Evolutionary conservation across 2,329 filamentous ascomycete genomes (phyloP), one percentile per base, ranked within the genome.

Genomic region (Trichophyton verrucosum): DNA sequence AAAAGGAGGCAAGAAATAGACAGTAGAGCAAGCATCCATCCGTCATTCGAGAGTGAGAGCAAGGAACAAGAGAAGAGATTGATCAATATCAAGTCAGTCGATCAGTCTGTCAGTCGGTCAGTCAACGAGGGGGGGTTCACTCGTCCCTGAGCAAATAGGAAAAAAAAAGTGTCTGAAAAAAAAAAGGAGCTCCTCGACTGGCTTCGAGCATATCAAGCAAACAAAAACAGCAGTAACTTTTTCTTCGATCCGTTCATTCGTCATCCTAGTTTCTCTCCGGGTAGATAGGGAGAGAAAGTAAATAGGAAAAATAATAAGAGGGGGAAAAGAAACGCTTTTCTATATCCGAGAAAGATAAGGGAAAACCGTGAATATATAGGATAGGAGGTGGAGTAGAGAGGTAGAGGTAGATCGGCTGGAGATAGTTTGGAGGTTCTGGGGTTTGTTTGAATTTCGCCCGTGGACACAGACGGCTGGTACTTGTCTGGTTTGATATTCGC

Each of bases 281-380:
- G 27, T 8, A 30, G 27, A 30, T 7, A 6, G 6, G 27, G 6
- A 30, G 27, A 30, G 27, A 22, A 24, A 20, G 17, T 20, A 20
- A 51, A 51, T 3, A 47, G n/a, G 20, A 24, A 24, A 22, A 49
- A 53, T 13, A 51, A 51, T 30, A 30, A 30, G 33, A 20, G 33
- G 33, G 11, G 33, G 33, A 27, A 13, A 53, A 27, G 11, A 53
- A 8, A 53, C 13, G 22, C 49, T 53, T 53, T 53, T 53, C 49
- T 53, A 53, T 53, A 53, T 53, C 49, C 49, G 49, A 53, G n/a
- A 38, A 53, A 53, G 49, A 53, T 53, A 53, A 53, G 27, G 22
- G 22, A 24, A 53, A 53, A 53, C 49, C 49, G 49, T 53, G 33
- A 22, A 53, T 53, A 53, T 22, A 30, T 33, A 30, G 27, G 15